Evolutionary conservation across 2,329 filamentous ascomycete species (phyloP).

Genomic region (Phaeosphaeria sp.): DNA sequence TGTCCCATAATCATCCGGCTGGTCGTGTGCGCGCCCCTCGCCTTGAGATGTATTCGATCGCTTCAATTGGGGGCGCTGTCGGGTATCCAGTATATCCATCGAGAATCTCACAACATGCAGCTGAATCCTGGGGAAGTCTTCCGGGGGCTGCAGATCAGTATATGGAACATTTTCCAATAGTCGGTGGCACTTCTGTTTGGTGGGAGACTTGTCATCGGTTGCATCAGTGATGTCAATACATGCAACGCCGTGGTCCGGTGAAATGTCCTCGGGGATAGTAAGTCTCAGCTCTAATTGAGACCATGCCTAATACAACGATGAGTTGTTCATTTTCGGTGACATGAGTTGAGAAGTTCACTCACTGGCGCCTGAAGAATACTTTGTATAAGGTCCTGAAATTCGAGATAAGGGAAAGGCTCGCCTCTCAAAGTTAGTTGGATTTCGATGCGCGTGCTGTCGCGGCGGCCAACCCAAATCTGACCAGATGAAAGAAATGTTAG

Average conservation of each 20-base stretch:
- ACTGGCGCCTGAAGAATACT: constrained; percentile 39
- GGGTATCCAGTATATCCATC: constrained; percentile 26
- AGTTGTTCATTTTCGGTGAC: constrained; percentile 1
- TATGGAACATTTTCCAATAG: constrained; percentile 29
- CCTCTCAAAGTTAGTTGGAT: constrained; percentile 33
- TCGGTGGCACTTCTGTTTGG: constrained; percentile 24
- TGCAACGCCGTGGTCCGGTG: constrained; percentile 13
- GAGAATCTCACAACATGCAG: constrained; percentile 39
- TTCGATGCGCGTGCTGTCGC: constrained; percentile 40
- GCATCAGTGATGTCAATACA: constrained; percentile 30
- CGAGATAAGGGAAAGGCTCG: constrained; percentile 25
- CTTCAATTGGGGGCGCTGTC: constrained; percentile 14
- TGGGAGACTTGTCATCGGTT: constrained; percentile 5
- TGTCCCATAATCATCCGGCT: not conserved
- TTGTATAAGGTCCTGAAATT: constrained; percentile 27
- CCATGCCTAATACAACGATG: constrained; percentile 37
- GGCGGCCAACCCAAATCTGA: constrained; percentile 42
- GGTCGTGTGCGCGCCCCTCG: not conserved
- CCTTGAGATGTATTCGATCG: constrained; percentile 12
- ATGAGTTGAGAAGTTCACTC: constrained; percentile 14
- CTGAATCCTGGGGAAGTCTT: constrained; percentile 25
- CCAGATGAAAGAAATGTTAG: constrained; percentile 32
- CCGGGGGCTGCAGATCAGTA: constrained; percentile 40
- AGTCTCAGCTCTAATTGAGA: constrained; percentile 38
- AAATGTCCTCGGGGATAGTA: constrained; percentile 15